These are phyloP conservation scores for Hypoxylon sp. DNA, from an alignment of 2,329 filamentous ascomycete genomes.

Conservation along the genomic window DNA sequence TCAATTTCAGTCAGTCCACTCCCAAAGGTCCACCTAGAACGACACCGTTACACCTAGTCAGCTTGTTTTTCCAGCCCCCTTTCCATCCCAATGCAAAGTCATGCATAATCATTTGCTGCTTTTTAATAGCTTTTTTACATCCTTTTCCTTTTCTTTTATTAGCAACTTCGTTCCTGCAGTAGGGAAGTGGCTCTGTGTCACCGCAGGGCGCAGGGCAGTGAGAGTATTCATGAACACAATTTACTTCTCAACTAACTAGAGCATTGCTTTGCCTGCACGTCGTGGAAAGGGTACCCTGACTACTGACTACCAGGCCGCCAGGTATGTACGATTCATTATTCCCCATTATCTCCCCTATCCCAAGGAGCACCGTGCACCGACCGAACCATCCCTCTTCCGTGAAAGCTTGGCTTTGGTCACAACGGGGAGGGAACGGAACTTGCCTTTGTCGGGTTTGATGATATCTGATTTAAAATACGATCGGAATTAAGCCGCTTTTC, in stretches of 20 bases:
- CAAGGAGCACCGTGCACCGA: constrained; percentile 37
- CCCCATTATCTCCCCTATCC: constrained; percentile 31
- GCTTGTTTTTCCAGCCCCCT: constrained; percentile 23
- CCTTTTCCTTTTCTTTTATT: constrained; percentile 46
- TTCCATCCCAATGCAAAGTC: constrained; percentile 29
- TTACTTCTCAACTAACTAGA: constrained; percentile 21
- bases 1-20: constrained; percentile 39
- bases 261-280: constrained; percentile 21
- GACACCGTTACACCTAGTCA: constrained; percentile 42
- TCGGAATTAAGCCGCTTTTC: constrained; percentile 38
- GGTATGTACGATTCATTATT: constrained; percentile 19
- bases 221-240: constrained; percentile 17
- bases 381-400: constrained; percentile 33
- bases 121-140: constrained; percentile 20
- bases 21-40: constrained; percentile 37
- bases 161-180: constrained; percentile 52
- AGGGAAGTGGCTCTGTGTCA: constrained; percentile 48
- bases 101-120: constrained; percentile 32
- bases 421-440: constrained; percentile 39
- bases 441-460: constrained; percentile 32
- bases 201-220: constrained; percentile 31
- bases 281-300: constrained; percentile 26
- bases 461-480: constrained; percentile 23
- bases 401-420: constrained; percentile 41
- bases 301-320: constrained; percentile 20